Conservation (phyloP, 1,139 yeast species). For the Hemisphaericaspora lyxosophila region DNA sequence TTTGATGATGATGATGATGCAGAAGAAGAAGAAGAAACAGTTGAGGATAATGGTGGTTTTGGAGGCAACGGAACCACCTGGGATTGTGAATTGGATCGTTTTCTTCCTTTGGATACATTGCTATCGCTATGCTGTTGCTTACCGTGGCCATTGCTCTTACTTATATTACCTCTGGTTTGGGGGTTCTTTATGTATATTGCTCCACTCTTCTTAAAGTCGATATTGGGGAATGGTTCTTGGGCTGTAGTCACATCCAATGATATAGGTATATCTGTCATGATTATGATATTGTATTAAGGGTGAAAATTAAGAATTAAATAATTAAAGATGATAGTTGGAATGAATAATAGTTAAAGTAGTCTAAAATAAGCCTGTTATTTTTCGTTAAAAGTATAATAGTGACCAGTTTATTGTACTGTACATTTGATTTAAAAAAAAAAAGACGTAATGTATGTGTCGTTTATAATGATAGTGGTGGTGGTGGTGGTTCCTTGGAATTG, state of each 20-base stretch:
- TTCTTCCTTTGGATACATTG: conserved; percentile 17
- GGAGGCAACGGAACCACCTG: conserved; percentile 24
- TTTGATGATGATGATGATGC: conserved; percentile 9
- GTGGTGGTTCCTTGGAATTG: no score
- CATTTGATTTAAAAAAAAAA: no score
- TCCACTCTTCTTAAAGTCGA: conserved; percentile 12
- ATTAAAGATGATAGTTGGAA: neutral
- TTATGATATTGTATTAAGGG: no score
- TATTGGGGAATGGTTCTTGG: conserved; percentile 12
- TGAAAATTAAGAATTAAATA: neutral
- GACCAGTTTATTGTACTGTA: no score
- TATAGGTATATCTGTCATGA: conserved; percentile 13
- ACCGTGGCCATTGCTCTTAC: neutral
- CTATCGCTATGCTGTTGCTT: neutral
- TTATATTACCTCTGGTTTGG: neutral
- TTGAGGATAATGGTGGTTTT: conserved; percentile 8
- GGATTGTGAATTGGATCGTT: conserved; percentile 43
- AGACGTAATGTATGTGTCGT: no score
- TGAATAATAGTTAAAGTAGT: neutral
- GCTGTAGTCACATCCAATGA: conserved; percentile 5
- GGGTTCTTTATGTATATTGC: conserved; percentile 9
- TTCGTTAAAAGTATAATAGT: no score
- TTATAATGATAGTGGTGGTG: no score
- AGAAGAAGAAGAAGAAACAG: conserved; percentile 3
- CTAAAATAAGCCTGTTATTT: no score